These are phyloP conservation scores for Ophiostoma populinum DNA, from an alignment of 2,329 filamentous ascomycete genomes.

Conservation along the genomic window DNA sequence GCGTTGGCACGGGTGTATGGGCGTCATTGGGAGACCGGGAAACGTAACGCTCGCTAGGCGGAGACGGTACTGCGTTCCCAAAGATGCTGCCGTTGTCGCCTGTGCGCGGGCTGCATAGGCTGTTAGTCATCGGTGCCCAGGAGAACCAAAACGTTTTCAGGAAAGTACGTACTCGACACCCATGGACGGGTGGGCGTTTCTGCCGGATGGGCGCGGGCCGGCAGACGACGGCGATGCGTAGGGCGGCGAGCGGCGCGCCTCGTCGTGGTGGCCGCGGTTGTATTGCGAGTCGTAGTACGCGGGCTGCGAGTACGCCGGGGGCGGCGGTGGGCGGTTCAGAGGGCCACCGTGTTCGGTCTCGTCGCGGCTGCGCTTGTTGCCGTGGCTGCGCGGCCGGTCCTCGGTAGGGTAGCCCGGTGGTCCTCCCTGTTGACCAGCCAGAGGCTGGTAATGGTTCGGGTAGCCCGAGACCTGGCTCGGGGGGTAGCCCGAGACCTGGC, in stretches of 20 bases:
- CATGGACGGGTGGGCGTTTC: constrained; percentile 18
- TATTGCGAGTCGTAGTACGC: constrained; percentile 4
- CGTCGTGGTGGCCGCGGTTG: constrained; percentile 8
- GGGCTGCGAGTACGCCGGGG: not conserved
- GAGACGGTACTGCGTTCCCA: constrained; percentile 14
- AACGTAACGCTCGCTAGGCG: constrained; percentile 22
- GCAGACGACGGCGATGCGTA: constrained; percentile 21
- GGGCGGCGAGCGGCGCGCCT: constrained; percentile 9
- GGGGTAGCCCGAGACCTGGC: too few species aligned
- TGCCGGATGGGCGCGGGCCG: constrained; percentile 16
- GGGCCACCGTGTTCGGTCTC: constrained; percentile 9
- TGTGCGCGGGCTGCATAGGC: constrained; percentile 20
- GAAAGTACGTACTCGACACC: constrained; percentile 12
- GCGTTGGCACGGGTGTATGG: too few species aligned
- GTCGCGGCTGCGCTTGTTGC: constrained; percentile 8
- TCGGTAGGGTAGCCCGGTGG: constrained; percentile 8
- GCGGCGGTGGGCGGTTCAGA: constrained; percentile 8
- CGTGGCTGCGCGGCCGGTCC: constrained; percentile 5
- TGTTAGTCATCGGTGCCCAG: too few species aligned
- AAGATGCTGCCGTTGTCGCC: constrained; percentile 20
- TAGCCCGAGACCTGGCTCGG: too few species aligned
- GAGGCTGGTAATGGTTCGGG: not conserved
- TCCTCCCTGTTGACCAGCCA: too few species aligned
- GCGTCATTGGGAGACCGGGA: constrained; percentile 14
- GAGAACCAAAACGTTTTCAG: too few species aligned